Base-by-base conservation (phyloP, 2,329 filamentous ascomycete genomes). In the Hymenoscyphus repandus region DNA sequence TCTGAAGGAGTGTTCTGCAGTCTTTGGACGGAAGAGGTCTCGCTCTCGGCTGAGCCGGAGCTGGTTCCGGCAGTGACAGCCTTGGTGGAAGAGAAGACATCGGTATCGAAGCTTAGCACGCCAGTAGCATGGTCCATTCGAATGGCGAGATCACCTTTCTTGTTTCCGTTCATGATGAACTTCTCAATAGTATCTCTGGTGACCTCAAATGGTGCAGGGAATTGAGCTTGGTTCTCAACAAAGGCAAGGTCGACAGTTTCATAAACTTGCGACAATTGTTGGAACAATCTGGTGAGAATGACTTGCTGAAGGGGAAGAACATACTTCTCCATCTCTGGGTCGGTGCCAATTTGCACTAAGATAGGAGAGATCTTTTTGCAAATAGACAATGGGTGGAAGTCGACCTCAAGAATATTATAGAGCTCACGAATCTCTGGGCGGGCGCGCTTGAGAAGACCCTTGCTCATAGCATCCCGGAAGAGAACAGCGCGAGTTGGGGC, bases 101-200 rank as follows among this genome's bases (percentile, higher is more conserved):
- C 93, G 49, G 90, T 95, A 70, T 99, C 93, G 64, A 99, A 99
- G 69, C 90, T 96, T 54, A 99, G 82, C 45, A 96, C 88, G 54
- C 93, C 90, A 48, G 91, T 92, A 55, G 90, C 90, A 68, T 99
- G 93, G 68, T 97, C 89, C 72, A 97, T 90, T 55, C 93, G 90
- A 63, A 99, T 95, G 48, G 93, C 88, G 41, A 99, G 80, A 64
- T 99, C 93, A 51, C 93, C 93, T 82, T 99, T 99, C 83, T 99
- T 99, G 81, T 95, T 97, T 58, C 93, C 93, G 72, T 99, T 99
- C 93, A 99, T 99, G 78, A 99, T 97, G 78, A 99, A 99, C 76
- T 97, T 99, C 78, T 99, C 93, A 60, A 99, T 95, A 55, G 89
- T 95, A 59, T 86, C 83, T 48, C 88, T 85, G 57, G 82, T 87